Base-by-base conservation (phyloP, 2,329 filamentous ascomycete species). In the Ophiostoma ulmi region DNA sequence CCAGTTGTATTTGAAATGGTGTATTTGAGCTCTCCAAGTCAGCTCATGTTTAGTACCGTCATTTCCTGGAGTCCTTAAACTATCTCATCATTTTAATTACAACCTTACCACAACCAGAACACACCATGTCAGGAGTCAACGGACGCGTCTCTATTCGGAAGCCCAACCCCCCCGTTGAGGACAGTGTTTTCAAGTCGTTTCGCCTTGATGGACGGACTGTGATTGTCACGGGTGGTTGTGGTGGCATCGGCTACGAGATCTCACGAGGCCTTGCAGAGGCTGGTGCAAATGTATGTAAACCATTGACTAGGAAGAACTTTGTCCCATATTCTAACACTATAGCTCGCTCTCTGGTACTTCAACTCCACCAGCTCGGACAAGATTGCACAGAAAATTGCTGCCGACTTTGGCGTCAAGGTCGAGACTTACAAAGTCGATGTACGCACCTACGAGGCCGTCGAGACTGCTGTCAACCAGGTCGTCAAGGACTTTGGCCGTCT, bases 401-500 rank as follows among this genome's bases (percentile, higher is more conserved):
- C 20, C n/a, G 83, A 87, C 44, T 91, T 91, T 76, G 89, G 89
- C 67, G 86, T 93, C 75, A 88, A 90, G 79, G 87, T 82, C 80
- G 84, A 82, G 77, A 86, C 87, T 10, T 90, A 88, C 79, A 83
- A 86, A 75, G 86, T 90, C 72, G 84, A 90, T 75, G 83, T 90
- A 10, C 84, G 82, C 39, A 81, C 82, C 3, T 83, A 81, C 74
- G 83, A 85, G 31, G 80, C 82, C 5, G 84, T 88, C 13, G 80
- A 84, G 44, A 76, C 79, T 13, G 81, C 84, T 11, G 81, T 90
- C 61, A 79, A 84, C 72, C 78, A 81, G 7, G 84, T 87, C 73
- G 80, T 89, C 58, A 78, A 81, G 72, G 90, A 94, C 20, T 91
- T 94, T 80, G 89, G 89, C 71, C 87, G 90, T 4, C 85, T 94